Base-by-base conservation (phyloP, 2,329 filamentous ascomycete genomes). In the Alternaria brassicae region DNA sequence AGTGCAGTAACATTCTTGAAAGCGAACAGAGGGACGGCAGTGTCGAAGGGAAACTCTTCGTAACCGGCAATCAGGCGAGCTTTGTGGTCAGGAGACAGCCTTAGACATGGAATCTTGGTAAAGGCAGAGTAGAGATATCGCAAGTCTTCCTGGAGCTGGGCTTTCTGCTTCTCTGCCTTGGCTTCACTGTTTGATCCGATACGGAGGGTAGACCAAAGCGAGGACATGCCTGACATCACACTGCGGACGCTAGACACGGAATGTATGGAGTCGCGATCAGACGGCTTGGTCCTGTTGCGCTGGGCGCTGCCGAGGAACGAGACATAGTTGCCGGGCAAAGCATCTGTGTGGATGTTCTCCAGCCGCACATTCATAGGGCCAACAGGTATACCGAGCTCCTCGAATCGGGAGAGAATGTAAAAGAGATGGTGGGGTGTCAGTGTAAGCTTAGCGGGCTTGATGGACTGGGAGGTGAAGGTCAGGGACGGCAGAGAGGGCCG, bases 101-200 rank as follows among this genome's bases (percentile, higher is more conserved):
- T 89, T 63, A 99, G 83, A 73, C 92, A 97, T 0, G 95, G 95
- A 41, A 99, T 96, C 81, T 98, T 99, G 73, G 95, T 99, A 76
- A 98, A 99, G 57, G 95, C 92, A 40, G 95, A 98, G 81, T 97
- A 99, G 32, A 99, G 84, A 77, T 99, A 98, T 78, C 94, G 97
- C 68, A 97, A 82, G 76, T 99, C 95, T 57, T 90, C 88, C 74
- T 95, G 89, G 56, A 95, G 92, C 90, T 58, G 89, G 3, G 68
- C 90, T 79, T 96, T 96, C 77, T 95, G 92, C 75, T 92, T 93
- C 79, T 97, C 95, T 34, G 89, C 91, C 75, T 93, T 91, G 65
- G 92, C 90, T 49, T 88, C 87, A 40, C 91, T 89, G 71, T 92
- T 92, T 78, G 89, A 91, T 42, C 91, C 89, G 60, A 97, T 86